A percentile compares a stretch with the other conserved stretches of the same genome.
phyloP scores from a whole-genome alignment of 768 basidiomycete genomes.

The Lactifluus subvellereus region DNA sequence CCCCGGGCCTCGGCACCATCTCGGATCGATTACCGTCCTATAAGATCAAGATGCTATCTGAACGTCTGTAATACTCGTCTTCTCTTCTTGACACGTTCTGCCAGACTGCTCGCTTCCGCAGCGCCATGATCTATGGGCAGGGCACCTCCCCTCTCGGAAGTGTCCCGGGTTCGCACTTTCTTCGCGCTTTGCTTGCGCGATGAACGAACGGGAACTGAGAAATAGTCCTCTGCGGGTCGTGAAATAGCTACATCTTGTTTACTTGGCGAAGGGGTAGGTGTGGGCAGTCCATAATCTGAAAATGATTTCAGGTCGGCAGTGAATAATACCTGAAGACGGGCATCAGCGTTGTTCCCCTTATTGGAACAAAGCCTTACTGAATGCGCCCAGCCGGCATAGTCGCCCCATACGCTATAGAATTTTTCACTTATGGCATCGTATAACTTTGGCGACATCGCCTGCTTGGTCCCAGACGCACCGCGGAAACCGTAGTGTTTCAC shows the following conservation, averaged over 20 bases:
- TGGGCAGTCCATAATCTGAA: slow-evolving; percentile 48
- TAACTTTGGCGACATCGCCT: slow-evolving; percentile 65
- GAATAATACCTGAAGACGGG: slow-evolving; percentile 55
- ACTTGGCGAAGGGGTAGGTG: slow-evolving; percentile 21
- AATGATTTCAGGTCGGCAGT: slow-evolving; percentile 70
- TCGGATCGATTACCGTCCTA: neutral
- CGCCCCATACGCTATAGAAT: slow-evolving; percentile 66
- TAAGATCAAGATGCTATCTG: neutral
- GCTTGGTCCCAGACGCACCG: slow-evolving; percentile 42
- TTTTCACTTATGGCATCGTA: slow-evolving; percentile 66
- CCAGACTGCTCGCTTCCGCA: neutral
- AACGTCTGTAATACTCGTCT: neutral
- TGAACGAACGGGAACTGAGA: neutral
- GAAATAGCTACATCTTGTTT: slow-evolving; percentile 1
- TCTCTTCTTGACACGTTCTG: slow-evolving; percentile 18
- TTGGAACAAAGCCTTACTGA: slow-evolving; percentile 42
- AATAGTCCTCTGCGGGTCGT: neutral
- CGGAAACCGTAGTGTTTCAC: slow-evolving; percentile 69
- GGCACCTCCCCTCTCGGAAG: neutral
- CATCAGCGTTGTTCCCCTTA: neutral
- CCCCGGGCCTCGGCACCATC: neutral
- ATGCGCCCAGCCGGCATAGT: slow-evolving; percentile 89
- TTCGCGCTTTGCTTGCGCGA: slow-evolving; percentile 1
- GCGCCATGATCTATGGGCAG: neutral
- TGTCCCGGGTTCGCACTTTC: neutral